Evolutionary conservation across 2,329 filamentous ascomycete species (phyloP), one percentile per base, ranked within the genome.

Genomic region (Myriosclerotinia curreyana): DNA sequence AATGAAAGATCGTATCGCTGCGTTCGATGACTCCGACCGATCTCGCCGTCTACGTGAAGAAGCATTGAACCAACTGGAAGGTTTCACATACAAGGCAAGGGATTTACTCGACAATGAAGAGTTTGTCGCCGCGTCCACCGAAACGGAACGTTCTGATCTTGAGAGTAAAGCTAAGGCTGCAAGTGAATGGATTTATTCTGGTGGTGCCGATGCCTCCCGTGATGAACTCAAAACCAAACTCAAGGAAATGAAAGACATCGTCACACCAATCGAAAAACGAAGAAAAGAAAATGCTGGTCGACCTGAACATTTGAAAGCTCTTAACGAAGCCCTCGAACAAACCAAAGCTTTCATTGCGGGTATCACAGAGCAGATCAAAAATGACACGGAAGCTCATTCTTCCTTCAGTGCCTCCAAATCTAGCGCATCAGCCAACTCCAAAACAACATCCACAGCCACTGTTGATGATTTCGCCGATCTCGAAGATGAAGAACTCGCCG

Each of bases 121-220:
- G 0, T 98, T 97, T 74, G 80, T 89, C 60, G 82, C 82, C 15
- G 85, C 83, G 4, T 90, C 92, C 40, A 94, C 89, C 12, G 79
- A 85, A 4, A 82, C 84, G 25, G 84, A 92, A 73, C 85, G 91
- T 54, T 75, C 81, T 8, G 77, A 79, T n/a, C 82, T 98, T 15
- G 83, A 89, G 70, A 80, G 86, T 66, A 87, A 87, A 72, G 82
- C 91, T 48, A 82, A 84, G 66, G 84, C 85, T 56, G 83, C 86
- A 28, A 90, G 90, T 71, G 92, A 96, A 14, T 99, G 95, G 94
- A 86, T 99, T 66, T 95, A 96, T 74, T 90, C 85, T 20, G 92
- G 93, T 54, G 92, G 94, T 64, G 82, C 84, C 20, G 87, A 92
- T 56, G 93, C 95, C 5, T 81, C 84, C 44, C 87, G 87, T 65